Conservation (phyloP, 306 rosid species). For the Urtica urens region DNA sequence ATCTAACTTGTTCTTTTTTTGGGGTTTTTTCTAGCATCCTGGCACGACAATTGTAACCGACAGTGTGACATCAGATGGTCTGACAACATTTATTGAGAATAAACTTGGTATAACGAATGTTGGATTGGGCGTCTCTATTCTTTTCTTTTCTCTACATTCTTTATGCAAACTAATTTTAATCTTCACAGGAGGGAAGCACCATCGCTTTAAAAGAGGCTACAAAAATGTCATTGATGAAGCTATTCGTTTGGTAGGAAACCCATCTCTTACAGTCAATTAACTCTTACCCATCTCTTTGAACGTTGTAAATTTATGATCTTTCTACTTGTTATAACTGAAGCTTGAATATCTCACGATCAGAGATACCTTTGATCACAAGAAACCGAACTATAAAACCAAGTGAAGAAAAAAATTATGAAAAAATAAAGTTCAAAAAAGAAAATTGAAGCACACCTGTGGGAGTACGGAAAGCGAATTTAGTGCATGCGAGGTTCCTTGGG, state of each 20-base stretch:
- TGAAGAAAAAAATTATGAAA: no score
- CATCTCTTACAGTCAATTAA: no score
- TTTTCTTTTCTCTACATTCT: neutral
- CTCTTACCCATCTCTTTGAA: no score
- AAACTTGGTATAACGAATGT: conserved; percentile 60
- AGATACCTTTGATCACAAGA: no score
- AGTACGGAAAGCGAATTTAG: no score
- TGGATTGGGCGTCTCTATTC: conserved; percentile 3
- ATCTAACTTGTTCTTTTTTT: conserved; percentile 5
- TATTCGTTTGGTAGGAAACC: conserved; percentile 86
- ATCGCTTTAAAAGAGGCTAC: conserved; percentile 94
- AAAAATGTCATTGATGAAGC: conserved; percentile 97
- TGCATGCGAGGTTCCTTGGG: no score
- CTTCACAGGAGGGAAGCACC: conserved; percentile 81
- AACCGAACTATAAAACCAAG: no score
- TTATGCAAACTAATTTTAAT: conserved; percentile 12
- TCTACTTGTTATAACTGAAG: no score
- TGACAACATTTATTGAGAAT: conserved; percentile 78
- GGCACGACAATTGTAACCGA: conserved; percentile 93
- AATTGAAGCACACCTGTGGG: no score
- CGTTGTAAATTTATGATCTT: no score
- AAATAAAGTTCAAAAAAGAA: no score
- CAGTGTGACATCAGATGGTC: conserved; percentile 97
- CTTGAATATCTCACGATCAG: no score
- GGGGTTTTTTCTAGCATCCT: conserved; percentile 52